Conservation (phyloP, 1,284 basidiomycete species). For the Cryptococcus sp. region DNA sequence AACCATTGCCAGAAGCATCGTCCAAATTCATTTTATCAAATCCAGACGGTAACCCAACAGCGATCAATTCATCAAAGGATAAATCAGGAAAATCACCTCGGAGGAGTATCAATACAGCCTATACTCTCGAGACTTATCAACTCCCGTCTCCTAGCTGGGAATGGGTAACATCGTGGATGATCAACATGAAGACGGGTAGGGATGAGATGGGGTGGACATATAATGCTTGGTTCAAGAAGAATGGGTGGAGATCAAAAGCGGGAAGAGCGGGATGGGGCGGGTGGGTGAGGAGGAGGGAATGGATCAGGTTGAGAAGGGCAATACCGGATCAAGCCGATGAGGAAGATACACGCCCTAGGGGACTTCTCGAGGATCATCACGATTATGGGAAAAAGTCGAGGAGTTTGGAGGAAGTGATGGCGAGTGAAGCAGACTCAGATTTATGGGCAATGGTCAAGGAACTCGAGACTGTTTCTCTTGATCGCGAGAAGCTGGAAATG, state of each 20-base stretch:
- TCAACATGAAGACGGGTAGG: slow-evolving; percentile 46
- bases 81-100: slow-evolving; percentile 1
- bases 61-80: not conserved
- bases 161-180: slow-evolving; percentile 47
- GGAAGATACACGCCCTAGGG: not conserved
- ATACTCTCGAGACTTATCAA: slow-evolving; percentile 42
- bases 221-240: slow-evolving; percentile 42
- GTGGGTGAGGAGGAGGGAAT: slow-evolving; percentile 45
- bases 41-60: not conserved
- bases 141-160: slow-evolving; percentile 43
- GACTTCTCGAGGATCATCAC: not conserved
- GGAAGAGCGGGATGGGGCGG: slow-evolving; percentile 42
- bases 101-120: slow-evolving; percentile 37
- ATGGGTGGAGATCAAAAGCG: slow-evolving; percentile 36
- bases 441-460: slow-evolving; percentile 13
- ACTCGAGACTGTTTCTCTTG: slow-evolving; percentile 23
- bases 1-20: slow-evolving; percentile 17
- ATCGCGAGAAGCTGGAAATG: slow-evolving; percentile 33
- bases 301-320: slow-evolving; percentile 37
- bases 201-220: slow-evolving; percentile 49
- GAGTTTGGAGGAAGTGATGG: slow-evolving; percentile 10
- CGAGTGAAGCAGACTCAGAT: slow-evolving; percentile 10
- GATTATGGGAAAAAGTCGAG: not conserved
- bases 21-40: slow-evolving; percentile 9
- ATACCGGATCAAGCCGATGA: not conserved